These are phyloP conservation scores for Sanguinoderma infundibulare DNA, from an alignment of 1,284 basidiomycete genomes.

Conservation along the genomic window DNA sequence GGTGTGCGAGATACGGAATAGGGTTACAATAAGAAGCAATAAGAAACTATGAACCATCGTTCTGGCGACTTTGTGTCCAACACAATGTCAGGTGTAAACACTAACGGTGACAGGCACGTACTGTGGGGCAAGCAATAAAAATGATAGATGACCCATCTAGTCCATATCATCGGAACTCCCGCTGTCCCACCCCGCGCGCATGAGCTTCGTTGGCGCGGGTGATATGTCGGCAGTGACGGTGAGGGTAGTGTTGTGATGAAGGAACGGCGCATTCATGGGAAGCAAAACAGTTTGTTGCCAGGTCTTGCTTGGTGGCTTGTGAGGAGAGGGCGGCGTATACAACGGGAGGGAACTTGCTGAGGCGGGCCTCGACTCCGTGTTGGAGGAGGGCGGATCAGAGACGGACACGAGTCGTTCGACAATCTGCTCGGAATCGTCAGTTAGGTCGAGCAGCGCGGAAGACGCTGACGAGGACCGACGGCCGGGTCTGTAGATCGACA, in stretches of 20 bases:
- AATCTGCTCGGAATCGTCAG: conserved; percentile 33
- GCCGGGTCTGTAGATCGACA: conserved; percentile 23
- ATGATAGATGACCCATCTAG: conserved; percentile 14
- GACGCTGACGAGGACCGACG: conserved; percentile 25
- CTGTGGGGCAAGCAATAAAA: neutral
- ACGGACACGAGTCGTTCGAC: conserved; percentile 34
- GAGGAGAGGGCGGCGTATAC: conserved; percentile 14
- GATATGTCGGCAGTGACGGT: conserved; percentile 41
- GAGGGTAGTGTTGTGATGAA: conserved; percentile 44
- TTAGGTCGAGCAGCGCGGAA: conserved; percentile 25
- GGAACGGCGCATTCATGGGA: conserved; percentile 38
- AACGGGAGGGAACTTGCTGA: conserved; percentile 19
- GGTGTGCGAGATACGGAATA: too few relatives aligned
- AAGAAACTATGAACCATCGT: conserved; percentile 26
- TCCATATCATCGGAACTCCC: conserved; percentile 47
- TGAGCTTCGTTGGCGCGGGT: conserved; percentile 51
- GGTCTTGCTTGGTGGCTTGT: conserved; percentile 38
- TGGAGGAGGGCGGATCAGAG: conserved; percentile 15
- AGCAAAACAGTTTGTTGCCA: conserved; percentile 45
- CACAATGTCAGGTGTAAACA: conserved; percentile 25
- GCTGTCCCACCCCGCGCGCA: conserved; percentile 63
- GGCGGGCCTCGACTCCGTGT: conserved; percentile 18
- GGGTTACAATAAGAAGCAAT: conserved; percentile 34
- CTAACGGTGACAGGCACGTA: conserved; percentile 3
- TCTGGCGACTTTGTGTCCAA: conserved; percentile 23